These are phyloP conservation scores for Scedosporium aurantiacum DNA, from an alignment of 2,329 filamentous ascomycete genomes.

Conservation along the genomic window DNA sequence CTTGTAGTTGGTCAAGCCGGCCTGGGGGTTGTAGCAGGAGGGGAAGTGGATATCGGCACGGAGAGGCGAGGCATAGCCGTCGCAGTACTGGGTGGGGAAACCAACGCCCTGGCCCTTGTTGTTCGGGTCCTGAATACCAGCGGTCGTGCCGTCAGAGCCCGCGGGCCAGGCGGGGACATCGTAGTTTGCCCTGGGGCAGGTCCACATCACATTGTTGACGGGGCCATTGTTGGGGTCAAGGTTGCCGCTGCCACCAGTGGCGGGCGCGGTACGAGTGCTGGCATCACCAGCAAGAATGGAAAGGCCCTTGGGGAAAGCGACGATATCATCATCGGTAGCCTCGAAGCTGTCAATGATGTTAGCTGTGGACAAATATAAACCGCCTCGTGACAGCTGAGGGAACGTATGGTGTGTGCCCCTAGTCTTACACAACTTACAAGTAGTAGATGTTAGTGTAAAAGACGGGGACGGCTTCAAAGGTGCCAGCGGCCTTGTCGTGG, in stretches of 20 bases:
- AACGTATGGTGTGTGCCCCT: no score
- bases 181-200: constrained; percentile 45
- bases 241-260: constrained; percentile 35
- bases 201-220: constrained; percentile 46
- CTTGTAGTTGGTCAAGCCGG: constrained; percentile 47
- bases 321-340: constrained; percentile 51
- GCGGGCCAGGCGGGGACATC: constrained; percentile 40
- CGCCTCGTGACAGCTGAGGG: no score
- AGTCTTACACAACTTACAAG: constrained; percentile 25
- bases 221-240: constrained; percentile 40
- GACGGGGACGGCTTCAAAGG: constrained; percentile 54
- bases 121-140: constrained; percentile 42
- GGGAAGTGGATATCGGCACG: constrained; percentile 62
- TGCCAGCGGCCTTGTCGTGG: constrained; percentile 48
- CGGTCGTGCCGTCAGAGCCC: constrained; percentile 41
- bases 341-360: constrained; percentile 32
- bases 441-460: constrained; percentile 73
- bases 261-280: constrained; percentile 44
- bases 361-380: background rate
- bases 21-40: constrained; percentile 59
- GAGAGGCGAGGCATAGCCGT: constrained; percentile 48
- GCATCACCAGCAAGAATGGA: constrained; percentile 61
- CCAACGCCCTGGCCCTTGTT: constrained; percentile 47
- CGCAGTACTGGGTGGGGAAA: constrained; percentile 63
- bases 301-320: constrained; percentile 59